Conservation (phyloP, 1,284 basidiomycete genomes). For the Tetrapyrgos nigripes region DNA sequence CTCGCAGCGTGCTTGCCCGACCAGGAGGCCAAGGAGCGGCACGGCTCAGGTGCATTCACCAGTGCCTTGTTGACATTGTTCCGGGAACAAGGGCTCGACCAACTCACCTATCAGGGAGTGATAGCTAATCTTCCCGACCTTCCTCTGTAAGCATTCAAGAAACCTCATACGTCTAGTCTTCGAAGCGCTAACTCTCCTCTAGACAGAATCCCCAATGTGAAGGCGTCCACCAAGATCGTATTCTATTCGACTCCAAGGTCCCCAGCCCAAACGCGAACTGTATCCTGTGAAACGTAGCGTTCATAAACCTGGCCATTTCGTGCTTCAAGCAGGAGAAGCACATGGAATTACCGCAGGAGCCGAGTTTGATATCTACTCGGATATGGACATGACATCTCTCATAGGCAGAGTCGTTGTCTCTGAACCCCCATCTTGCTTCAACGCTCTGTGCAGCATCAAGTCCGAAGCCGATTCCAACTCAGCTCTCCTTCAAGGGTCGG, state of each 20-base stretch:
- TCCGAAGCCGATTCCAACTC: no score
- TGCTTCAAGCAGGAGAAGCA: conserved; percentile 21
- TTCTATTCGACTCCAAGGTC: conserved; percentile 22
- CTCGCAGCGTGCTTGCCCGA: conserved; percentile 22
- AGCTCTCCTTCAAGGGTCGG: background rate
- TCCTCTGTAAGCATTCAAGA: conserved; percentile 12
- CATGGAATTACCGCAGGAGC: conserved; percentile 22
- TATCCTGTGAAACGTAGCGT: conserved; percentile 5
- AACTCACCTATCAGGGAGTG: conserved; percentile 22
- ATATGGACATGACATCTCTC: background rate
- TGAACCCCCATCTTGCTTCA: background rate
- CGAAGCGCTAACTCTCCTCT: background rate
- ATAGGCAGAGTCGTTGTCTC: background rate
- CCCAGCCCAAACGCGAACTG: conserved; percentile 11
- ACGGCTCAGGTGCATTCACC: conserved; percentile 21
- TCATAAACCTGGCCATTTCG: conserved; percentile 9
- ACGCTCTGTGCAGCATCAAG: background rate
- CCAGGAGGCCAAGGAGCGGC: conserved; percentile 21
- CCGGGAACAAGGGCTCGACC: conserved; percentile 3
- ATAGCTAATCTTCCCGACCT: conserved; percentile 14
- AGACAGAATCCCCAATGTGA: conserved; percentile 29
- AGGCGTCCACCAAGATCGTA: conserved; percentile 20
- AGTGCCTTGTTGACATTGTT: conserved; percentile 16
- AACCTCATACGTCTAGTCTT: background rate
- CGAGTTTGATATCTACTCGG: conserved; percentile 13